Percentiles rank a stretch among this genome's conserved stretches.
These are phyloP conservation scores for Sequoiadendron giganteum DNA, from an alignment of 75 land plant species.

Conservation along the genomic window DNA sequence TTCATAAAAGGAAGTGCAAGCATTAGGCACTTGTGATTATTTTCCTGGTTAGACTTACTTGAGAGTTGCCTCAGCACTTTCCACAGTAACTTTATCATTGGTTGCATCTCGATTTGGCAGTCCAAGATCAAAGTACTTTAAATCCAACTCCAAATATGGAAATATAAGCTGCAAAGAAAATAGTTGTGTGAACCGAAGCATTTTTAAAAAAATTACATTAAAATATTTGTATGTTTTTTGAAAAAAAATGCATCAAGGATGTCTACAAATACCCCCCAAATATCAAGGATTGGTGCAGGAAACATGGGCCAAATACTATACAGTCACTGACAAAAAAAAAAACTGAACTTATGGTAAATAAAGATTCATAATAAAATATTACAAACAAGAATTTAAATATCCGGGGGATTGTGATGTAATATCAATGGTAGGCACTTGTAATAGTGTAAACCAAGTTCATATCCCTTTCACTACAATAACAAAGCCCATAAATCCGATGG, in stretches of 20 bases:
- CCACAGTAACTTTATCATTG: slow-evolving; percentile 76
- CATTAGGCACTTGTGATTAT: background rate
- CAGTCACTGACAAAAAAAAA: no score
- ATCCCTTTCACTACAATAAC: no score
- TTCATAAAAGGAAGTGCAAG: background rate
- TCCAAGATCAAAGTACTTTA: slow-evolving; percentile 83
- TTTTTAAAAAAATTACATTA: background rate
- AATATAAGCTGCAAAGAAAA: slow-evolving; percentile 65
- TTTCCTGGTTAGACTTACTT: slow-evolving; percentile 47
- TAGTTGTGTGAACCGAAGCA: background rate
- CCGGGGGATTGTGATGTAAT: no score
- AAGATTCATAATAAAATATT: no score
- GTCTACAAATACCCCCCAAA: background rate
- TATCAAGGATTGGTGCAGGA: background rate
- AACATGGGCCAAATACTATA: background rate
- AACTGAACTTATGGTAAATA: no score
- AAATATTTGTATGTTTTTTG: background rate
- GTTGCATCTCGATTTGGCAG: slow-evolving; percentile 83
- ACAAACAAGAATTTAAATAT: no score
- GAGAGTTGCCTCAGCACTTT: slow-evolving; percentile 83
- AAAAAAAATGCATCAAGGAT: background rate
- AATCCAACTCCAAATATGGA: slow-evolving; percentile 79
- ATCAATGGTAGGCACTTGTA: no score
- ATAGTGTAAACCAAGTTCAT: no score
- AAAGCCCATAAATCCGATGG: no score